phyloP scores from a whole-genome alignment of 768 basidiomycete genomes.

The Boletus tomentosulus region DNA sequence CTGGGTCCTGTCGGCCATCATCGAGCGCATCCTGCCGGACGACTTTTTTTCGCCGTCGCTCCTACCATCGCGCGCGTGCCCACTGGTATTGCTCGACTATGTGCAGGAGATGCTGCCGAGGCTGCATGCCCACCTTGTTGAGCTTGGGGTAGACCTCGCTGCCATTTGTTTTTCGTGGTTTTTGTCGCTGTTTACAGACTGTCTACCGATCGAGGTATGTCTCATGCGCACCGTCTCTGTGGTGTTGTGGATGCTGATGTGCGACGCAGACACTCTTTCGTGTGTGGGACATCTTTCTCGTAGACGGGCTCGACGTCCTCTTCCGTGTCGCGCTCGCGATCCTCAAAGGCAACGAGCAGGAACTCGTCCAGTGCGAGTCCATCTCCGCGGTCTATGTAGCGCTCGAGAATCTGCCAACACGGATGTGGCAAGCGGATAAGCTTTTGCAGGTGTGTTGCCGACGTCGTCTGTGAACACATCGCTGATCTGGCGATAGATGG shows the following conservation, averaged over 20 bases:
- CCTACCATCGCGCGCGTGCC: constrained; percentile 91
- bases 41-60: constrained; percentile 93
- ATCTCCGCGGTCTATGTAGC: constrained; percentile 88
- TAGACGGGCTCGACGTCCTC: constrained; percentile 87
- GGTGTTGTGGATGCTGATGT: not conserved
- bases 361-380: constrained; percentile 79
- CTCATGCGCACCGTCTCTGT: not conserved
- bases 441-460: constrained; percentile 64
- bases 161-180: constrained; percentile 99
- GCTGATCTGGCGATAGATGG: constrained; percentile 36
- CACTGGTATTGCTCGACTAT: constrained; percentile 84
- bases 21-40: constrained; percentile 84
- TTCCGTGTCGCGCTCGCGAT: constrained; percentile 90
- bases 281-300: constrained; percentile 94
- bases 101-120: constrained; percentile 75
- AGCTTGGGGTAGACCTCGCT: constrained; percentile 83
- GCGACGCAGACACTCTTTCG: constrained; percentile 76
- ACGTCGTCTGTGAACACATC: not conserved
- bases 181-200: constrained; percentile 92
- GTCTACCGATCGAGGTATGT: constrained; percentile 87
- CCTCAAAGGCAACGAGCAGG: constrained; percentile 76
- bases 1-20: constrained; percentile 87
- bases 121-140: constrained; percentile 67
- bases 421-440: constrained; percentile 92
- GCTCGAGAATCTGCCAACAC: constrained; percentile 82